Percentiles rank a stretch among this genome's conserved stretches.
These are phyloP conservation scores for Cladosporium sp. DNA, from an alignment of 2,329 filamentous ascomycete species.

Conservation along the genomic window DNA sequence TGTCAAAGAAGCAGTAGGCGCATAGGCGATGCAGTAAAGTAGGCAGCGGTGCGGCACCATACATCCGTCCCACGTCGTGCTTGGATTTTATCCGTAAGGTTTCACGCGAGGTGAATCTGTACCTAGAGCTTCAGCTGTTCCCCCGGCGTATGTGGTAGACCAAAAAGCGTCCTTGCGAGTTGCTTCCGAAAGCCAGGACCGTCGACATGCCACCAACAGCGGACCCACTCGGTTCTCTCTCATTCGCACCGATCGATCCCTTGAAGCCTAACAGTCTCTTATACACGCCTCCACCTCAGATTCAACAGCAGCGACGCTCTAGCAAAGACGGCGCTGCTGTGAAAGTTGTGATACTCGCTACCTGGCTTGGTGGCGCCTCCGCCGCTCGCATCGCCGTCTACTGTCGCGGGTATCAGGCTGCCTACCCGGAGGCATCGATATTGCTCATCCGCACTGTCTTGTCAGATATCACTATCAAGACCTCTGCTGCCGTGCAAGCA, in stretches of 20 bases:
- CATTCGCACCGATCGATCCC: not conserved
- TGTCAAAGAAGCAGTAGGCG: too few relatives aligned
- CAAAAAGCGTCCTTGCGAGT: too few relatives aligned
- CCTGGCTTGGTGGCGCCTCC: constrained; percentile 7
- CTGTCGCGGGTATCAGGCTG: constrained; percentile 4
- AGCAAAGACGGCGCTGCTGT: not conserved
- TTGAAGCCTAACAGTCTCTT: not conserved
- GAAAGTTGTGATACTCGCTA: constrained; percentile 8
- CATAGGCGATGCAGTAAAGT: too few relatives aligned
- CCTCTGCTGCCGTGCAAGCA: not conserved
- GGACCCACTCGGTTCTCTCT: not conserved
- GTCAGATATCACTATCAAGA: constrained; percentile 4
- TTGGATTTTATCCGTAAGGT: too few relatives aligned
- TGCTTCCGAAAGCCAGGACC: not conserved
- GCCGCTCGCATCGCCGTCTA: constrained; percentile 6
- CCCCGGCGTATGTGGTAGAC: too few relatives aligned
- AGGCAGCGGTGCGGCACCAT: too few relatives aligned
- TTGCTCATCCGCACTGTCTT: constrained; percentile 8
- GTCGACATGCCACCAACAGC: not conserved
- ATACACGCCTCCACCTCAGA: not conserved
- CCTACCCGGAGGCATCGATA: constrained; percentile 1
- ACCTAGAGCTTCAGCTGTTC: too few relatives aligned
- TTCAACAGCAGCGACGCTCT: not conserved
- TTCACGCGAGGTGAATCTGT: too few relatives aligned
- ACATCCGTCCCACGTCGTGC: too few relatives aligned